A percentile compares a stretch with the other conserved stretches of the same genome.
Conservation (phyloP, 2,329 filamentous ascomycete genomes). For the Knufia fluminis region DNA sequence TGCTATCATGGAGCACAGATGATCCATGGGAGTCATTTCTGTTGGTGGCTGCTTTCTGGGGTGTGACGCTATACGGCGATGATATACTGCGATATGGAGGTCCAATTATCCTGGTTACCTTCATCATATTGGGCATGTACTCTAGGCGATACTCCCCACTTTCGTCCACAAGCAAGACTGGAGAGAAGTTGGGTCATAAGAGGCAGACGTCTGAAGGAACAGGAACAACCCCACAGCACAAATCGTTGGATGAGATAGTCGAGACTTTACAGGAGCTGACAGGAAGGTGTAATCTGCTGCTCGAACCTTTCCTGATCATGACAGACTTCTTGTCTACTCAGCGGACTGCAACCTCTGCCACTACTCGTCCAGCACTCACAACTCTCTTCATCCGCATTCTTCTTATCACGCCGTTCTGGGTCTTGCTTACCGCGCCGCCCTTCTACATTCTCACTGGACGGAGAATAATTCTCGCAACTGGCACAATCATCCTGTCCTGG, state of each 20-base stretch:
- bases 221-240: slow-evolving; percentile 78
- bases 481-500: slow-evolving; percentile 81
- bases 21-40: slow-evolving; percentile 98
- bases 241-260: slow-evolving; percentile 94
- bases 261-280: slow-evolving; percentile 88
- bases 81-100: slow-evolving; percentile 70
- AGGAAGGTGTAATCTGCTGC: slow-evolving; percentile 77
- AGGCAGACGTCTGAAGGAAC: slow-evolving; percentile 40
- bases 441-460: slow-evolving; percentile 78
- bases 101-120: slow-evolving; percentile 69
- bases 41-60: slow-evolving; percentile 78
- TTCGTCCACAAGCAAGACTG: slow-evolving; percentile 72
- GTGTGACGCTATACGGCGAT: slow-evolving; percentile 75
- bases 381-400: slow-evolving; percentile 83
- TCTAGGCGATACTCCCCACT: slow-evolving; percentile 78
- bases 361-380: slow-evolving; percentile 79
- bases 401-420: slow-evolving; percentile 81
- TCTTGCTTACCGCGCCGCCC: slow-evolving; percentile 70
- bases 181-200: slow-evolving; percentile 48
- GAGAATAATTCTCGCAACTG: slow-evolving; percentile 72
- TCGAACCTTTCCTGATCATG: slow-evolving; percentile 78
- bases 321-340: slow-evolving; percentile 93
- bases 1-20: slow-evolving; percentile 86
- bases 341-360: slow-evolving; percentile 79
- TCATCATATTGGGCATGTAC: slow-evolving; percentile 86